Evolutionary conservation across 176 grass and related monocot genomes (phyloP).

Genomic region (Melocanna baccifera): DNA sequence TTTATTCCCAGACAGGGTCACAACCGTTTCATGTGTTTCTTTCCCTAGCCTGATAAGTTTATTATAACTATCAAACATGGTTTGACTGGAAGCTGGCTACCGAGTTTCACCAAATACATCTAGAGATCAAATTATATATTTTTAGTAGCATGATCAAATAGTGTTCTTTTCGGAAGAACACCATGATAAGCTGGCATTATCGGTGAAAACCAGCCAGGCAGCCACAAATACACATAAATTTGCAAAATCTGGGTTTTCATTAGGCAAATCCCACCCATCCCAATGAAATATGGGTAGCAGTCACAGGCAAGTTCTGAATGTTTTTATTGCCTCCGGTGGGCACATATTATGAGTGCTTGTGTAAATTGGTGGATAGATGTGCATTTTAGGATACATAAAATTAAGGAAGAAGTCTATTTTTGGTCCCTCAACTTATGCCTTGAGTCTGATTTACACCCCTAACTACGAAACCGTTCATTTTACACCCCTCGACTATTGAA

Average conservation of each 20-base stretch:
- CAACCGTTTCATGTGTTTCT: background rate
- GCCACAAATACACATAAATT: slow-evolving; percentile 6
- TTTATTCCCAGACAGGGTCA: background rate
- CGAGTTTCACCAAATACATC: background rate
- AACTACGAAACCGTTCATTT: too few species aligned
- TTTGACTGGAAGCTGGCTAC: background rate
- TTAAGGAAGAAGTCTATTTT: background rate
- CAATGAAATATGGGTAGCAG: background rate
- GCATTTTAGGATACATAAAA: slow-evolving; percentile 1
- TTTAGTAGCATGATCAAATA: background rate
- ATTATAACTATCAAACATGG: background rate
- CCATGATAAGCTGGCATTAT: background rate
- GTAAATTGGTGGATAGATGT: background rate
- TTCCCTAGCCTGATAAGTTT: background rate
- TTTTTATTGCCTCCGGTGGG: background rate
- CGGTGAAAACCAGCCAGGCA: slow-evolving; percentile 1
- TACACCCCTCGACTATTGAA: too few species aligned
- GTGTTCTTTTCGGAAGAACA: background rate
- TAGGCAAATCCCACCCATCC: background rate
- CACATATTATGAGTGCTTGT: background rate
- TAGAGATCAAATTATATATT: background rate
- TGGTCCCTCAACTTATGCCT: too few species aligned
- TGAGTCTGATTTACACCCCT: too few species aligned
- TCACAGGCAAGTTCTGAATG: background rate
- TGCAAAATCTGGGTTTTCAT: background rate